A percentile compares a stretch with the other conserved stretches of the same genome.
Conservation (phyloP, 2,329 filamentous ascomycete genomes). For the Talaromyces amestolkiae region DNA sequence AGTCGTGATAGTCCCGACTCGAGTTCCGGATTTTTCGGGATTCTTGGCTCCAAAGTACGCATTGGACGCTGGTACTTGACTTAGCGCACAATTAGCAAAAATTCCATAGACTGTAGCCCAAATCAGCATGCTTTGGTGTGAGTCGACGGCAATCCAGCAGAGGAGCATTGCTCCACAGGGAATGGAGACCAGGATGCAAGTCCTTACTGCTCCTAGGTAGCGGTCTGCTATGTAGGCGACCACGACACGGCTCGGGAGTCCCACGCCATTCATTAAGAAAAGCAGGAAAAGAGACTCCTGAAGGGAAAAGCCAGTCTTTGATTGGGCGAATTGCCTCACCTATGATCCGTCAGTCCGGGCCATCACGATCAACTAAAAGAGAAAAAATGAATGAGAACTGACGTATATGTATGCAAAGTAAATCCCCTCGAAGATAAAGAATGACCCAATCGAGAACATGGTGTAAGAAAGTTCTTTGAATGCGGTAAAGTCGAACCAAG, state of each 20-base stretch:
- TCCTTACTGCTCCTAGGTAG: constrained; percentile 5
- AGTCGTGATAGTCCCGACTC: constrained; percentile 56
- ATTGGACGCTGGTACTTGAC: constrained; percentile 10
- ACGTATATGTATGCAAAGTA: constrained; percentile 15
- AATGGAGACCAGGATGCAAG: constrained; percentile 1
- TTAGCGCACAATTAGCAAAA: constrained; percentile 7
- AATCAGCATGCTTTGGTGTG: neutral
- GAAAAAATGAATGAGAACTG: neutral
- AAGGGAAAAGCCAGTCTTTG: constrained; percentile 5
- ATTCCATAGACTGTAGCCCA: constrained; percentile 9
- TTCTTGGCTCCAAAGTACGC: constrained; percentile 41
- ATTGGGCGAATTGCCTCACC: constrained; percentile 11
- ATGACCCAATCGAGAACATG: constrained; percentile 8
- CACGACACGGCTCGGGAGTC: constrained; percentile 1
- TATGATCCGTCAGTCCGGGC: neutral
- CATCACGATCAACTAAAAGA: neutral
- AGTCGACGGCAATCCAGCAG: constrained; percentile 11
- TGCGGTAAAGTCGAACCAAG: constrained; percentile 2
- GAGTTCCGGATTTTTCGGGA: constrained; percentile 51
- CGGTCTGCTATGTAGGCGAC: constrained; percentile 8
- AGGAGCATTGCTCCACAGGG: constrained; percentile 2
- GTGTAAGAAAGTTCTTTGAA: constrained; percentile 8
- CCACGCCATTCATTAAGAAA: constrained; percentile 11
- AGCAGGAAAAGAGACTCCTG: constrained; percentile 11
- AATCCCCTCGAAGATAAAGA: constrained; percentile 5